Base-by-base conservation (phyloP, 805 yeast genomes). In the Candida railenensis region DNA sequence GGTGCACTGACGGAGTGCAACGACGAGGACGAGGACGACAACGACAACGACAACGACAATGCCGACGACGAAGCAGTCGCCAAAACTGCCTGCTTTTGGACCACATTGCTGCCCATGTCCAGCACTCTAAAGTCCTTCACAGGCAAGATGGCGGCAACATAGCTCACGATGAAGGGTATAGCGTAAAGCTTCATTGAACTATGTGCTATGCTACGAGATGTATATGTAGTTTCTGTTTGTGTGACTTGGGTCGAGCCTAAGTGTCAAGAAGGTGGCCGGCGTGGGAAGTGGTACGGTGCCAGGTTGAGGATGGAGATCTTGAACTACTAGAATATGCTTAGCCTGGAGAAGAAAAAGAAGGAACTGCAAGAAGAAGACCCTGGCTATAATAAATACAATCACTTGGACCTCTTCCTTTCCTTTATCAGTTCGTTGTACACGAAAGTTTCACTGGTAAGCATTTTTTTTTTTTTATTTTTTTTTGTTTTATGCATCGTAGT, bases 71-170 rank as follows among this genome's bases (percentile, higher is more conserved):
- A n/a, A n/a, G n/a, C n/a, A 11, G 39, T 12, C 8, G 7, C 22
- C 22, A 36, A 18, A 5, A 36, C 39, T 7, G 22, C 39, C 21
- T 36, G 39, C 22, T 36, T 36, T 12, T n/a, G 21, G 4, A 19
- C 14, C 12, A 36, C 12, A 3, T 36, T 19, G 22, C 12, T 11
- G 33, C 32, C 9, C 22, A 28, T 22, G 22, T 12, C 37, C 20
- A 16, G 43, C 20, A 32, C 19, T 40, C 43, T 25, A 21, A 28
- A 30, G 15, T 40, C 37, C 30, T 18, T 40, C 19, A 40, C 43
- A 18, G 43, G 43, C 21, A 7, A 28, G 8, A 22, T 9, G 14
- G 43, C 37, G 12, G 21, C 3, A 14, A 14, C n/a, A 19, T 14
- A 19, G 40, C 15, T 21, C 28, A 11, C n/a, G 22, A 37, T 7